Base-by-base conservation (phyloP, 2,329 filamentous ascomycete genomes). In the Bipolaris bicolor region DNA sequence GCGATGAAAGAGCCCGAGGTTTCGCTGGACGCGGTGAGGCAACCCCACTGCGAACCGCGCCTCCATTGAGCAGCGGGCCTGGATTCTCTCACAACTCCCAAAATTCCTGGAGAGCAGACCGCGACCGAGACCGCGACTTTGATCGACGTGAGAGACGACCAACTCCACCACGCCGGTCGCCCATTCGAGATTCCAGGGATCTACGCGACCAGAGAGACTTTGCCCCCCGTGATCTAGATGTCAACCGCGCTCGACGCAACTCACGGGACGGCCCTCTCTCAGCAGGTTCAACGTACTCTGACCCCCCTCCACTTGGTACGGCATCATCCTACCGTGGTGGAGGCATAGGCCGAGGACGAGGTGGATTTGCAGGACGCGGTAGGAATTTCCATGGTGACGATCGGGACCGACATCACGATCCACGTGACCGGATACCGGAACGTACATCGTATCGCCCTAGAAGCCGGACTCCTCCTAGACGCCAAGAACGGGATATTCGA, bases 251-350 rank as follows among this genome's bases (percentile, higher is more conserved):
- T 16, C 82, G 89, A 52, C 82, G 89, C 45, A 87, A 84, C 15
- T 91, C 89, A 7, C 83, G 90, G 67, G 90, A 93, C 67, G 90
- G 89, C 0, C 89, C 90, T 10, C 83, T 87, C 20, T 90, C 89
- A 1, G 88, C 88, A 16, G 88, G 88, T 4, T 91, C 90, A 3
- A 86, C 86, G 9, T 87, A 86, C 20, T 90, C 89, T 0, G 90
- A 92, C 29, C 63, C 65, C 60, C 83, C 85, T 11, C 81, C 84
- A 1, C 88, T 88, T 55, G 83, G 81, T 16, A 75, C 80, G 7
- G 80, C 81, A 9, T 81, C 83, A 7, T 82, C 83, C 52, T 77
- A 79, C 56, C 75, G 77, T 18, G 84, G 87, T 18, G 82, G 83
- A 29, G 84, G 84, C 5, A 84, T 85, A 57, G 73, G 68, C 16